Percentiles rank a stretch among this genome's conserved stretches.
These are phyloP conservation scores for Exophiala sp. DNA, from an alignment of 2,329 filamentous ascomycete genomes.

Conservation along the genomic window DNA sequence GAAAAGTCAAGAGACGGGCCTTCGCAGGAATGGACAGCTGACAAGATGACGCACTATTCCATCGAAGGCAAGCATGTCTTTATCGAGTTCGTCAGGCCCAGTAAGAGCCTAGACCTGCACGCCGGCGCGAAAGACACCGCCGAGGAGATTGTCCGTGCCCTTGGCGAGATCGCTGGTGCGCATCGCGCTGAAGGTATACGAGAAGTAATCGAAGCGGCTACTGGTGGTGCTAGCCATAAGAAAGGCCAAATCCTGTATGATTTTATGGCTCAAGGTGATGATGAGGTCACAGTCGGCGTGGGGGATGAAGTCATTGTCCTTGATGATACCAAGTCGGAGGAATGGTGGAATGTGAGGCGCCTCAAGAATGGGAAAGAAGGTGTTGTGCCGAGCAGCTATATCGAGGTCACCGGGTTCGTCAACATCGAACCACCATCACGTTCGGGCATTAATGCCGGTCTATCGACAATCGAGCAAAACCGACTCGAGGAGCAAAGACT, in stretches of 20 bases:
- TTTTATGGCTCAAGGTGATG: conserved; percentile 93
- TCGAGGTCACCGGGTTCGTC: conserved; percentile 75
- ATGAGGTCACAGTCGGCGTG: conserved; percentile 86
- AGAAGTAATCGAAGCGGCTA: conserved; percentile 80
- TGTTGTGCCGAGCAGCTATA: conserved; percentile 93
- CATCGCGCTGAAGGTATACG: conserved; percentile 74
- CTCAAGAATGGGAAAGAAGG: conserved; percentile 91
- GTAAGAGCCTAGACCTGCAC: conserved; percentile 94
- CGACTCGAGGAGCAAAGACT: conserved; percentile 76
- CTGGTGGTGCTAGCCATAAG: conserved; percentile 63
- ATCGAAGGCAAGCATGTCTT: conserved; percentile 98
- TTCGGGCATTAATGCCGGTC: conserved; percentile 56
- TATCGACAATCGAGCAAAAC: conserved; percentile 73
- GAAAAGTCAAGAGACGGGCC: conserved; percentile 79
- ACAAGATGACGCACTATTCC: conserved; percentile 95
- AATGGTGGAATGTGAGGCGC: conserved; percentile 96
- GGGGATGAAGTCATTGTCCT: conserved; percentile 89
- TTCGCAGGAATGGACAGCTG: conserved; percentile 87
- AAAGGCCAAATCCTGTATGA: conserved; percentile 88
- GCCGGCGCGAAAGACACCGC: conserved; percentile 96
- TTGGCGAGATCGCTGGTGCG: conserved; percentile 86
- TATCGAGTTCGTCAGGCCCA: conserved; percentile 84
- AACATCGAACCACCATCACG: conserved; percentile 49
- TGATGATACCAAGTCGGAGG: conserved; percentile 87
- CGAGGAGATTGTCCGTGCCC: conserved; percentile 80